phyloP scores from a whole-genome alignment of 2,329 filamentous ascomycete species.

The Aspergillus quadrilineatus region DNA sequence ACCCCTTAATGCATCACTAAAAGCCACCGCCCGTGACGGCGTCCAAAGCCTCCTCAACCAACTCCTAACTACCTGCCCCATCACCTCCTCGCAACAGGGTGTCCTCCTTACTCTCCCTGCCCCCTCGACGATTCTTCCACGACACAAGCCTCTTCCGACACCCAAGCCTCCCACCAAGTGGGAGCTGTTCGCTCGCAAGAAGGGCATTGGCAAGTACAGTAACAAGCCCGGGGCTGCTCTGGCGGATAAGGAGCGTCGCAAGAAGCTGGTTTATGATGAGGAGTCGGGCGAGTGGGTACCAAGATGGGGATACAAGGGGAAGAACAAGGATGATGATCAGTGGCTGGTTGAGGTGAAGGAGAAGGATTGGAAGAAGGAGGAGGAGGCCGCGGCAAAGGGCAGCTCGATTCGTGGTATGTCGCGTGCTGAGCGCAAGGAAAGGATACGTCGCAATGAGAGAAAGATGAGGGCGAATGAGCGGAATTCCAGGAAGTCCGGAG shows the following conservation, averaged over 20 bases:
- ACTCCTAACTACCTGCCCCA: slow-evolving; percentile 81
- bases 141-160: slow-evolving; percentile 86
- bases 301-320: slow-evolving; percentile 92
- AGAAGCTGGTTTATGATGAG: slow-evolving; percentile 81
- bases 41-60: slow-evolving; percentile 93
- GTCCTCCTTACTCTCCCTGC: slow-evolving; percentile 78
- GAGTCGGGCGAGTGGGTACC: slow-evolving; percentile 82
- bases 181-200: slow-evolving; percentile 94
- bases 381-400: slow-evolving; percentile 54
- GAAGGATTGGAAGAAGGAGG: slow-evolving; percentile 69
- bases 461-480: slow-evolving; percentile 67
- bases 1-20: slow-evolving; percentile 65
- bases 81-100: slow-evolving; percentile 64
- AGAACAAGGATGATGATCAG: slow-evolving; percentile 77
- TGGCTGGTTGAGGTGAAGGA: slow-evolving; percentile 93
- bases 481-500: slow-evolving; percentile 40
- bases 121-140: slow-evolving; percentile 69
- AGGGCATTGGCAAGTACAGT: slow-evolving; percentile 86
- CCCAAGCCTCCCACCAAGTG: slow-evolving; percentile 85
- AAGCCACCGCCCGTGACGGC: slow-evolving; percentile 77
- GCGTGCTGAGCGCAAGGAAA: slow-evolving; percentile 67
- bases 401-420: slow-evolving; percentile 65
- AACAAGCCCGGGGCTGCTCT: slow-evolving; percentile 54
- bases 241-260: slow-evolving; percentile 64
- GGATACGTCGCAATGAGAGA: slow-evolving; percentile 63